Base-by-base conservation (phyloP, 495 filamentous ascomycete species). In the Aspergillus homomorphus region DNA sequence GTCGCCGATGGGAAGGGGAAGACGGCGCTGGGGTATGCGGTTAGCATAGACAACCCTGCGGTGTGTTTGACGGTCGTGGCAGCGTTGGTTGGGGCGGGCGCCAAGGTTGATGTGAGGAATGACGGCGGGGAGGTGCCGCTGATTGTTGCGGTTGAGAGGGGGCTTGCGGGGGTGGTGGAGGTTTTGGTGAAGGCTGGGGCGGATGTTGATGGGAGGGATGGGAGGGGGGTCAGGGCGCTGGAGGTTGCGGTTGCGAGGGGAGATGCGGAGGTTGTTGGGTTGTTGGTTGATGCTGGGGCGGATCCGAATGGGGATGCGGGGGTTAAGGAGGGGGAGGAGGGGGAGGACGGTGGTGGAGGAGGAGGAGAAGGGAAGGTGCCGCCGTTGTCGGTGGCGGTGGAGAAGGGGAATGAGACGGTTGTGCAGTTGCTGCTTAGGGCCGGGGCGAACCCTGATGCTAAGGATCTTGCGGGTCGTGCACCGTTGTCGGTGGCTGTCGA, bases 11-110 rank as follows among this genome's bases (percentile, higher is more conserved):
- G 51, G 14, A 48, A 65, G 20, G 72, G 73, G n/a, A 66, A 68
- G 30, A 73, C 72, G 15, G 61, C 74, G 10, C 49, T 76, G 22
- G 46, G 45, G 15, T 73, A 72, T 70, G 70, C 71, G 7, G 69
- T 69, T 9, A 56, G 18, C 53, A 57, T 18, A 68, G 68, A 14
- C 60, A 68, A 59, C 49, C 59, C 23, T 9, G 56, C n/a, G 56
- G 38, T 20, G 52, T 52, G 26, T 46, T 50, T 12, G 20, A 45
- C 54, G 21, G 53, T 62, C 21, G 51, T 62, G 38, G 45, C 46
- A 23, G 42, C 26, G 14, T 38, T 62, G 2, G 12, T 58, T 3
- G 58, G 55, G 46, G 51, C 55, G 15, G 51, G 45, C 15, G 60
- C 60, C 12, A 41, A 62, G 26, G 44, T 56, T 1, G 48, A 62